Percentiles rank a stretch among this genome's conserved stretches.
Conservation (phyloP, 2,329 filamentous ascomycete species). For the Scedosporium boydii region DNA sequence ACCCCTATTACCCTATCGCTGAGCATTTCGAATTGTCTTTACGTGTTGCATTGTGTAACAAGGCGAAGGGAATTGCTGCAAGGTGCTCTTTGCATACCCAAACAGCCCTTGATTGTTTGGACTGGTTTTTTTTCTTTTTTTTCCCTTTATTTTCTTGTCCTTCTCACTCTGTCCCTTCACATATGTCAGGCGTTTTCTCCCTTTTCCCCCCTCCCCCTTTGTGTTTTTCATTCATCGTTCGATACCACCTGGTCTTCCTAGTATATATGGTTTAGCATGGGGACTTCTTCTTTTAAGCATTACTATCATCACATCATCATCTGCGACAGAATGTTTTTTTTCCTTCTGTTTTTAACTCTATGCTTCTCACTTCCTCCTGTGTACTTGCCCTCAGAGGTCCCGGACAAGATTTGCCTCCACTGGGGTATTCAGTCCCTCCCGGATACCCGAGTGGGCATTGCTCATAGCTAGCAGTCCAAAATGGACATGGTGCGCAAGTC, state of each 20-base stretch:
- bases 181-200: neutral
- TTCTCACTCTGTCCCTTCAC: conserved; percentile 1
- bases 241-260: conserved; percentile 6
- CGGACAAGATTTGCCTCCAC: too few species aligned
- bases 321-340: neutral
- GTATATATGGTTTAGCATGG: conserved; percentile 4
- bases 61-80: too few species aligned
- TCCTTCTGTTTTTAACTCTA: neutral
- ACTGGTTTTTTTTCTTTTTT: neutral
- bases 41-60: too few species aligned
- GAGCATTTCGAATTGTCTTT: too few species aligned
- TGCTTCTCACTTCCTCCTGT: neutral
- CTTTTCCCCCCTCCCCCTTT: conserved; percentile 5
- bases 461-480: too few species aligned
- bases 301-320: neutral
- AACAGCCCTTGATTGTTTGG: too few species aligned
- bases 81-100: too few species aligned
- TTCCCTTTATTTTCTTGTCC: neutral
- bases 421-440: too few species aligned
- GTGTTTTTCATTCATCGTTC: conserved; percentile 3
- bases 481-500: too few species aligned
- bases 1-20: too few species aligned
- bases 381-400: neutral
- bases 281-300: neutral
- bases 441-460: too few species aligned